Percentiles rank a stretch among this genome's conserved stretches.
phyloP scores from a whole-genome alignment of 2,329 filamentous ascomycete genomes.

The Cercospora sp. region DNA sequence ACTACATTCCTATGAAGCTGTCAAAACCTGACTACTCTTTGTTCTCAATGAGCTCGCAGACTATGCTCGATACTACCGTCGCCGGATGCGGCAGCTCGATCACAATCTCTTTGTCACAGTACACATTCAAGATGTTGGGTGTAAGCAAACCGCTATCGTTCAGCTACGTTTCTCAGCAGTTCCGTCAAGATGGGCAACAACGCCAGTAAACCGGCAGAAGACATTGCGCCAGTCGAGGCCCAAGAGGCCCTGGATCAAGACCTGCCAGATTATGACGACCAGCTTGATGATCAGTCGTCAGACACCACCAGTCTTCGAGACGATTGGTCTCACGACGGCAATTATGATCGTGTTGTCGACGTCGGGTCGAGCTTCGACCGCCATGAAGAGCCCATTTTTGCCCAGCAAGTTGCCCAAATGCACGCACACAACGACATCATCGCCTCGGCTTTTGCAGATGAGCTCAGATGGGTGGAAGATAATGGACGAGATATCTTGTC shows the following conservation, averaged over 20 bases:
- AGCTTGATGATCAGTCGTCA: background rate
- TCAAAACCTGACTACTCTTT: background rate
- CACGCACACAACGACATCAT: constrained; percentile 1
- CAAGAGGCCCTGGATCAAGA: background rate
- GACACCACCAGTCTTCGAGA: background rate
- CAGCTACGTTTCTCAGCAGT: background rate
- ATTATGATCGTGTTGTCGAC: background rate
- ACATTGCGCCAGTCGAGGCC: background rate
- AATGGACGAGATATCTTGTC: background rate
- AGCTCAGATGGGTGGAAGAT: background rate
- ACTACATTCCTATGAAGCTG: background rate
- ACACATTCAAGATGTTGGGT: constrained; percentile 1
- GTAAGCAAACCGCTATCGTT: background rate
- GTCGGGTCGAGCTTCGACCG: background rate
- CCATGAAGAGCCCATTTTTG: background rate
- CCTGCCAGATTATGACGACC: background rate
- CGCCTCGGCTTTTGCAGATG: background rate
- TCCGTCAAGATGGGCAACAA: constrained; percentile 1
- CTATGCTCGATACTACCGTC: background rate
- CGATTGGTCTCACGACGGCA: background rate
- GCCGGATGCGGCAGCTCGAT: constrained; percentile 8
- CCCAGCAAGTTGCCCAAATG: background rate
- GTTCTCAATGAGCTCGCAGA: background rate
- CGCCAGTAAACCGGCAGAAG: background rate
- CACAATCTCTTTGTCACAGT: constrained; percentile 7